These are phyloP conservation scores for Fraxinus baroniana DNA, from an alignment of 305 asterid species.

Conservation along the genomic window DNA sequence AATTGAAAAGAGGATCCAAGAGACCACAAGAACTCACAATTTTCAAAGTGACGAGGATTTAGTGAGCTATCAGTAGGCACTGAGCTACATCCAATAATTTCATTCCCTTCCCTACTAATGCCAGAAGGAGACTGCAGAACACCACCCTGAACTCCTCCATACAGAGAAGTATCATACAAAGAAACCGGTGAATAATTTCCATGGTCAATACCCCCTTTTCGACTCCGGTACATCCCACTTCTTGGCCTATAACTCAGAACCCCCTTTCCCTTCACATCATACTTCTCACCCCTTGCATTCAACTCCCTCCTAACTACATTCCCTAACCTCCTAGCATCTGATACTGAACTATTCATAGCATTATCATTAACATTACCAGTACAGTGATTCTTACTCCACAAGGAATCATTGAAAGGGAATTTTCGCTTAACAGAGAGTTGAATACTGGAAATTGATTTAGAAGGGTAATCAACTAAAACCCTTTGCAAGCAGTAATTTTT, in stretches of 20 bases:
- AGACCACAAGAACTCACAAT: conserved; percentile 37
- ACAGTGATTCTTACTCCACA: conserved; percentile 19
- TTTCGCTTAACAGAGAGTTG: conserved; percentile 51
- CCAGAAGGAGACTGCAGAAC: conserved; percentile 32
- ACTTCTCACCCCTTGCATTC: conserved; percentile 35
- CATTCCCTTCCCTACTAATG: conserved; percentile 30
- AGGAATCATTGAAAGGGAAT: conserved; percentile 54
- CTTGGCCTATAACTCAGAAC: conserved; percentile 39
- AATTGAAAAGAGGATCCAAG: conserved; percentile 3
- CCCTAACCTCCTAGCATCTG: conserved; percentile 38
- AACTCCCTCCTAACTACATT: conserved; percentile 31
- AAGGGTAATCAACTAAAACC: conserved; percentile 62
- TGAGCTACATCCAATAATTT: conserved; percentile 25
- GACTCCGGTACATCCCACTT: conserved; percentile 45
- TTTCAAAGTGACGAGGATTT: conserved; percentile 29
- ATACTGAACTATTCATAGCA: conserved; percentile 30
- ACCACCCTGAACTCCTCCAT: conserved; percentile 27
- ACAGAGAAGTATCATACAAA: conserved; percentile 41
- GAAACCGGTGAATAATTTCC: conserved; percentile 42
- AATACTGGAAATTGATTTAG: conserved; percentile 54
- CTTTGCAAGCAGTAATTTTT: conserved; percentile 50
- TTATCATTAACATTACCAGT: conserved; percentile 18
- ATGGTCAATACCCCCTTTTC: conserved; percentile 34
- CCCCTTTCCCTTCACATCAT: conserved; percentile 71
- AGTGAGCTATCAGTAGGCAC: conserved; percentile 25